Base-by-base conservation (phyloP, 176 grass and related monocot species). In the Avena insularis region DNA sequence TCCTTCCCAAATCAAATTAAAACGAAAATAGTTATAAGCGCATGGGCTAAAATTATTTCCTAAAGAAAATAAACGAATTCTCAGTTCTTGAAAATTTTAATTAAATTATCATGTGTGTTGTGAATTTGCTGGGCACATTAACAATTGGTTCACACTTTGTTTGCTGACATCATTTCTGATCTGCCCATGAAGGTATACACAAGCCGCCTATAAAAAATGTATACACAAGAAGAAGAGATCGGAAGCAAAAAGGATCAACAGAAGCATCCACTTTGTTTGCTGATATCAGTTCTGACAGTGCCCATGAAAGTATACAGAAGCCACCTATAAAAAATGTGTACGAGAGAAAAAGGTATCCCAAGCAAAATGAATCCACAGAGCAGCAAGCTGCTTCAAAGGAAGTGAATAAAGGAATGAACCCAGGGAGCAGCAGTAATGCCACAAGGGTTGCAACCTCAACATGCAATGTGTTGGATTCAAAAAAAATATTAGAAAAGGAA, bases 201-300 rank as follows among this genome's bases (percentile, higher is more conserved):
- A 86, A 55, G 31, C 79, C 79, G 63, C 53, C 79, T 78, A 40
- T 90, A 21, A 90, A 50, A 53, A 25, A 62, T 71, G 88, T 90
- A 45, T 90, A 36, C 47, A 62, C 6, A 64, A 83, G 89, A 80
- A 71, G 87, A 81, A 72, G 70, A 59, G 14, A 4, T 77, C 80
- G 82, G 45, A 78, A 78, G 33, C 83, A 77, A 57, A 57, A 77
- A 64, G 73, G 40, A 74, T 71, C 49, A 16, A 13, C 81, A 21
- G 65, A 82, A 54, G 48, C 12, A 31, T 76, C 73, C 48, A 33
- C 48, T 54, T 76, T 76, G 73, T 33, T 9, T 76, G 73, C 25
- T 77, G 8, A 90, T 7, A 70, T 43, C 14, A 60, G 68, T 77
- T 81, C 67, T 83, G 8, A 71, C 21, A 63, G 12, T 71, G 23